These are phyloP conservation scores for Geotrichum histeridarum DNA, from an alignment of 1,139 yeast species.

Conservation along the genomic window DNA sequence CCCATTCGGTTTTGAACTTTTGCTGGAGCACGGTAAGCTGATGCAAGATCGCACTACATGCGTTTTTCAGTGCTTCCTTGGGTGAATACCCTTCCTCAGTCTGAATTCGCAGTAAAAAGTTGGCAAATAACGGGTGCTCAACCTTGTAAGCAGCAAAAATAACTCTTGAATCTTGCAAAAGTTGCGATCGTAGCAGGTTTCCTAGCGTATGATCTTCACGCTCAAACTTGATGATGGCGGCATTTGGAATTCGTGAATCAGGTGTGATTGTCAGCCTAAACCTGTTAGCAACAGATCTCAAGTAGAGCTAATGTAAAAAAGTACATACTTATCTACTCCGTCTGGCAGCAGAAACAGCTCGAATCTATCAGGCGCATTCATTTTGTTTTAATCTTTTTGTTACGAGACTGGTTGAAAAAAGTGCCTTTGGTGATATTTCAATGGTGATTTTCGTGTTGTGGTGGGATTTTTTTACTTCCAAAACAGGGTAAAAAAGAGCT, in stretches of 20 bases:
- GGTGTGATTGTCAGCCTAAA: constrained; percentile 73
- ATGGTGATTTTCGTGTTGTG: neutral
- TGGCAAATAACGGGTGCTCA: constrained; percentile 95
- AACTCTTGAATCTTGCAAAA: constrained; percentile 79
- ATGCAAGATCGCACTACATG: constrained; percentile 75
- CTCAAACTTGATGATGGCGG: constrained; percentile 86
- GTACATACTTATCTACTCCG: constrained; percentile 64
- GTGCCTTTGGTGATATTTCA: neutral
- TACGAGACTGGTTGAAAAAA: too few species aligned
- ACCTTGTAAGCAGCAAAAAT: constrained; percentile 95
- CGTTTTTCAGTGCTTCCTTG: constrained; percentile 80
- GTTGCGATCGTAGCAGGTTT: constrained; percentile 78
- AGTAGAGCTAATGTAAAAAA: neutral
- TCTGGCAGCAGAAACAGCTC: constrained; percentile 95
- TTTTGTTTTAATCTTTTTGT: constrained; percentile 29
- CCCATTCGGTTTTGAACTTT: constrained; percentile 89
- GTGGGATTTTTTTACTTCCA: neutral
- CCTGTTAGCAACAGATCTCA: neutral
- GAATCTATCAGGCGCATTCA: constrained; percentile 99
- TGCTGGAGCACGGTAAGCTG: constrained; percentile 70
- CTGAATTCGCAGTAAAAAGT: constrained; percentile 86
- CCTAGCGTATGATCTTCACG: constrained; percentile 97
- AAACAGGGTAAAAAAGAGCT: constrained; percentile 1
- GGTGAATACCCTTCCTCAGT: constrained; percentile 95
- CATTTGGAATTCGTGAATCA: constrained; percentile 92